Evolutionary conservation across 305 asterid genomes (phyloP).

Genomic region (Salvia sclarea): DNA sequence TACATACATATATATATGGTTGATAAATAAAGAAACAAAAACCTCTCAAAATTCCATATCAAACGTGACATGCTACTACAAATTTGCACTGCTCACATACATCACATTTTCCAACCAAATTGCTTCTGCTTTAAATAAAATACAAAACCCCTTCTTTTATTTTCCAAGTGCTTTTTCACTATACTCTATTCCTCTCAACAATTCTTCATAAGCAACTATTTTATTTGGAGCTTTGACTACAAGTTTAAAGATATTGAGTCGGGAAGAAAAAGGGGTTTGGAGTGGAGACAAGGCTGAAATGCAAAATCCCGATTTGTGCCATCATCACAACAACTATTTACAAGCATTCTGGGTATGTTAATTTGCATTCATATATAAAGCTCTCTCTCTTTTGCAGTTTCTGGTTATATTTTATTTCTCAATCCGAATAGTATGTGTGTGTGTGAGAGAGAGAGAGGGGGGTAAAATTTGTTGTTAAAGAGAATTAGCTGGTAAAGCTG

Average conservation of each 20-base stretch:
- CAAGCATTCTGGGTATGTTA: conserved; percentile 31
- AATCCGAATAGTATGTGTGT: background rate
- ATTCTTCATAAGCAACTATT: background rate
- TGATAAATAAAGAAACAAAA: conserved; percentile 8
- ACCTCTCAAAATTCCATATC: too few species aligned
- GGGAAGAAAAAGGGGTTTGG: background rate
- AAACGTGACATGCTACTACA: too few species aligned
- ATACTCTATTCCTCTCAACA: background rate
- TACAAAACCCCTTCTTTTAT: background rate
- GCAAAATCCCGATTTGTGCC: conserved; percentile 6
- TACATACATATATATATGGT: background rate
- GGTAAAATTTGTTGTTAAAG: background rate
- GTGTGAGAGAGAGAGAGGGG: background rate
- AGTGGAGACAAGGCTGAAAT: conserved; percentile 21
- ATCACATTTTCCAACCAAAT: conserved; percentile 21
- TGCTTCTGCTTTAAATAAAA: conserved; percentile 6
- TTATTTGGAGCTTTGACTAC: background rate
- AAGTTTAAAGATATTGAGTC: background rate
- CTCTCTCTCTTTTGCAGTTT: background rate
- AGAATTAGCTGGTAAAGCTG: background rate
- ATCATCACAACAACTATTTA: background rate
- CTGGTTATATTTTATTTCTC: background rate
- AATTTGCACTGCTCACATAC: background rate
- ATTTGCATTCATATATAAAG: too few species aligned
- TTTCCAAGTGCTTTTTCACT: background rate